Evolutionary conservation across 176 grass and related monocot species (phyloP).

Genomic region (Chloris gayana): DNA sequence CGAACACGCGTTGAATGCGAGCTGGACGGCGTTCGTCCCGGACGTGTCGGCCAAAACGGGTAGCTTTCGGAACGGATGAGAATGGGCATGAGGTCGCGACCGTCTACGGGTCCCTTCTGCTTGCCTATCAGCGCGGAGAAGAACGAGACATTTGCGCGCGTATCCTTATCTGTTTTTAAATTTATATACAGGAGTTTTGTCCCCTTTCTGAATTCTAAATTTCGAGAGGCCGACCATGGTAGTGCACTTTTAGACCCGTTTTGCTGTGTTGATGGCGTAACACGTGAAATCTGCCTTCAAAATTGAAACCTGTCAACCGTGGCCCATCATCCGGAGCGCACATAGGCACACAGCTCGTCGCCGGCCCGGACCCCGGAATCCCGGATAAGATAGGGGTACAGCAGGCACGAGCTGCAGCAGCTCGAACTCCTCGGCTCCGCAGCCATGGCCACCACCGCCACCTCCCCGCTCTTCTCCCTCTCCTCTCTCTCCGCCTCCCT

Average conservation of each 20-base stretch:
- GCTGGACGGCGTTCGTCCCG: neutral
- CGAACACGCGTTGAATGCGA: neutral
- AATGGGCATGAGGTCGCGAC: neutral
- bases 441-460: conserved; percentile 47
- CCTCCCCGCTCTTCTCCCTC: conserved; percentile 50
- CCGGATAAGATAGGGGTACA: conserved; percentile 46
- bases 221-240: neutral
- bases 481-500: conserved; percentile 46
- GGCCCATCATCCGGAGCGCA: neutral
- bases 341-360: neutral
- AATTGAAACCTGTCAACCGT: neutral
- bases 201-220: neutral
- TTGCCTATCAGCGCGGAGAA: neutral
- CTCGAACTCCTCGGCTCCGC: neutral
- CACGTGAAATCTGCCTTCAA: neutral
- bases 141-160: neutral
- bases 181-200: neutral
- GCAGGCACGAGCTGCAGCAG: neutral
- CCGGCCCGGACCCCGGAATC: neutral
- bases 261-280: neutral
- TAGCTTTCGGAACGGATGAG: conserved; percentile 19
- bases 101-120: neutral
- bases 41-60: neutral
- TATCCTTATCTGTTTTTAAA: neutral
- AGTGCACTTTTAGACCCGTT: neutral